Evolutionary conservation across 225 moss, liverwort and hornwort species (phyloP).

Genomic region (Rhytidiadelphus loreus): DNA sequence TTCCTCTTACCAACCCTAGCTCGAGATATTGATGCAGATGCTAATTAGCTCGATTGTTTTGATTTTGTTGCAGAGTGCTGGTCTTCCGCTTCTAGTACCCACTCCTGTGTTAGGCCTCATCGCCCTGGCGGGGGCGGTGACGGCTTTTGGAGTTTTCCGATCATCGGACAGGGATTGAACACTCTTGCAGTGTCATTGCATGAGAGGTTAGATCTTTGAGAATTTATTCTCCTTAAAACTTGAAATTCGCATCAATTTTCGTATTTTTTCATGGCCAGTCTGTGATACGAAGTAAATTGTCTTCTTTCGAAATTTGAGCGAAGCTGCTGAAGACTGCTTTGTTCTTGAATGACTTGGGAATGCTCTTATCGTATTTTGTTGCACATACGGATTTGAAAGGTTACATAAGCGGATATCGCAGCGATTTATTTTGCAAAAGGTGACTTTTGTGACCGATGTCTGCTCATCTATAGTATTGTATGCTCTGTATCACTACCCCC

Average conservation of each 20-base stretch:
- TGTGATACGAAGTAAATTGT: neutral
- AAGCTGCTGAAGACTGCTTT: neutral
- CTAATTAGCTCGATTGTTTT: neutral
- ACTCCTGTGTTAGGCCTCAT: conserved; percentile 23
- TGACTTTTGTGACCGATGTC: neutral
- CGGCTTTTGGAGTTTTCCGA: conserved; percentile 47
- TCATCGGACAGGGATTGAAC: conserved; percentile 22
- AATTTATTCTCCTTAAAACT: neutral
- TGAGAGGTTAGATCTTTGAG: neutral
- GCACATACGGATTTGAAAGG: neutral
- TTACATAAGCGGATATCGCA: neutral
- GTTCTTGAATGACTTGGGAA: neutral
- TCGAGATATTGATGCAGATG: neutral
- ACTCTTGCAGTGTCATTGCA: neutral
- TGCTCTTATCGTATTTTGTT: neutral
- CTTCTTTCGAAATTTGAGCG: neutral
- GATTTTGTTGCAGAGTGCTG: conserved; percentile 32
- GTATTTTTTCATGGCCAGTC: neutral
- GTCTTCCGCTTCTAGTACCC: conserved; percentile 23
- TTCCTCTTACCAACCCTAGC: neutral
- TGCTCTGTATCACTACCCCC: neutral
- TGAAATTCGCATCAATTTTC: neutral
- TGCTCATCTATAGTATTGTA: neutral
- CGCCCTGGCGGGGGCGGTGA: conserved; percentile 32
- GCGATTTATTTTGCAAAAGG: neutral